Conservation (phyloP, 2,329 filamentous ascomycete species). For the Helotiales sp. region DNA sequence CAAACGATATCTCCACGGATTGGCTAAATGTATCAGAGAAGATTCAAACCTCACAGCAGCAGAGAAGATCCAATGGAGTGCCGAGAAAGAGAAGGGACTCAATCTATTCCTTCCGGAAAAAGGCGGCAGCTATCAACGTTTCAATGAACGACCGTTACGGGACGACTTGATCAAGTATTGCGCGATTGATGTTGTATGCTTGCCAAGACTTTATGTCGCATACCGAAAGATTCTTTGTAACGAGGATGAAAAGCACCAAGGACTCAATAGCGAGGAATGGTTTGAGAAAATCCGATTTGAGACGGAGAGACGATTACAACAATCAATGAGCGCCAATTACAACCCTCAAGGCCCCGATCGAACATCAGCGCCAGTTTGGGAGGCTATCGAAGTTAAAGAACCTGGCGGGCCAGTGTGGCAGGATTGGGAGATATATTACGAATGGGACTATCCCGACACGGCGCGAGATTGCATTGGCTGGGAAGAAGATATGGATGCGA, state of each 20-base stretch:
- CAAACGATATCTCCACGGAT: too few species aligned
- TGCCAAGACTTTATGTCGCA: constrained; percentile 40
- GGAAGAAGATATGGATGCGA: too few species aligned
- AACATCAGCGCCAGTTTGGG: not conserved
- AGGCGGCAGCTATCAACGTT: constrained; percentile 48
- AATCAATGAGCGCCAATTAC: not conserved
- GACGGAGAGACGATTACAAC: not conserved
- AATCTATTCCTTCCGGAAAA: constrained; percentile 41
- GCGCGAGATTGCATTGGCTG: too few species aligned
- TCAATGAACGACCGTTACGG: constrained; percentile 46
- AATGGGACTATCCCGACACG: too few species aligned
- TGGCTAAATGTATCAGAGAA: constrained; percentile 39
- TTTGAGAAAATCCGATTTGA: not conserved
- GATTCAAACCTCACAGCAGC: constrained; percentile 21
- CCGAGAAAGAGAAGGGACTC: constrained; percentile 39
- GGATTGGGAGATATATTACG: too few species aligned
- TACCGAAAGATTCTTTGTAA: constrained; percentile 25
- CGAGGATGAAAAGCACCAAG: not conserved
- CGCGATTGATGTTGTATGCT: constrained; percentile 43
- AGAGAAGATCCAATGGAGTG: constrained; percentile 34
- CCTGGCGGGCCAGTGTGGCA: too few species aligned
- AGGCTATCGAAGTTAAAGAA: too few species aligned
- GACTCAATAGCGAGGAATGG: not conserved
- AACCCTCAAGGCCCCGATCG: not conserved
- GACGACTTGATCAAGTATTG: constrained; percentile 46